phyloP scores from a whole-genome alignment of 371 early-diverging fungal species.

The Syncephalis plumigaleata region DNA sequence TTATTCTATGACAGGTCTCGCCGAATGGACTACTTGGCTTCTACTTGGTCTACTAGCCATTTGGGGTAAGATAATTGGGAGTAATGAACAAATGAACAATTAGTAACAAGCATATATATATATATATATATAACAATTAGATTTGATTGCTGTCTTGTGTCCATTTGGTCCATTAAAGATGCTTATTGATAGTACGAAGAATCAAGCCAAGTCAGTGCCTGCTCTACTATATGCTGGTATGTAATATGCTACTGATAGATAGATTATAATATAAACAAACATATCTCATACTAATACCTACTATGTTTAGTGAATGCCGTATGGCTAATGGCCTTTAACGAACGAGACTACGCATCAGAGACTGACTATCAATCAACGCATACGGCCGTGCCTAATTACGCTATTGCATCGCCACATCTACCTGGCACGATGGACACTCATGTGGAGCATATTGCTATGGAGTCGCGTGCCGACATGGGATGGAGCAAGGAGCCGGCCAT shows the following conservation, averaged over 20 bases:
- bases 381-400: slow-evolving; percentile 1
- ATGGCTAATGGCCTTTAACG: slow-evolving; percentile 54
- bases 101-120: neutral
- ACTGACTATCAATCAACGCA: slow-evolving; percentile 1
- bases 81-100: neutral
- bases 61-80: slow-evolving; percentile 40
- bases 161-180: slow-evolving; percentile 82
- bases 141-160: slow-evolving; percentile 74
- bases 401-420: neutral
- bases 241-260: neutral
- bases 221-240: slow-evolving; percentile 48
- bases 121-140: no score
- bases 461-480: slow-evolving; percentile 1
- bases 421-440: neutral
- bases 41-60: slow-evolving; percentile 57
- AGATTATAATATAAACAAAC: no score
- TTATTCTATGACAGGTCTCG: slow-evolving; percentile 49
- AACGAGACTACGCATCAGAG: slow-evolving; percentile 5
- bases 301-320: slow-evolving; percentile 33
- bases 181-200: slow-evolving; percentile 54
- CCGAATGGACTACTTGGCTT: slow-evolving; percentile 71
- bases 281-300: no score
- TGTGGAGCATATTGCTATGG: neutral
- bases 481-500: no score
- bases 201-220: slow-evolving; percentile 56